Evolutionary conservation across 768 basidiomycete genomes (phyloP).

Genomic region (Suillus weaverae): DNA sequence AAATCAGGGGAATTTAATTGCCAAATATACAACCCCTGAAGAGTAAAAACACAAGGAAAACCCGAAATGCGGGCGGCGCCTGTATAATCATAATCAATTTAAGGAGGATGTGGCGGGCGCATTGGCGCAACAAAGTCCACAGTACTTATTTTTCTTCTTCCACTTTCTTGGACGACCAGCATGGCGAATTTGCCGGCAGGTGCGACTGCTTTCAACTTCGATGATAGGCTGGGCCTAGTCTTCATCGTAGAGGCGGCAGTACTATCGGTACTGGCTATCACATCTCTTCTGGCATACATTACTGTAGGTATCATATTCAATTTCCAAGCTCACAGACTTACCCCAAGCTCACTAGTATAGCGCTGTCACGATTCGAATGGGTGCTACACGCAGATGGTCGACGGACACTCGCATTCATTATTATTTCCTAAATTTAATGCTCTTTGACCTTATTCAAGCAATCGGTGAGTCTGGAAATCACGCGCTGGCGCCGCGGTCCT

Average conservation of each 20-base stretch:
- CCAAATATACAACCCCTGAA: not conserved
- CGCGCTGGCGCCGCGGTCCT: not conserved
- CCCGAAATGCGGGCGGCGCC: not conserved
- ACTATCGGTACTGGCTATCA: constrained; percentile 31
- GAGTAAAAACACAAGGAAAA: not conserved
- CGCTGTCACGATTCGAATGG: constrained; percentile 24
- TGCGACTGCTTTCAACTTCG: constrained; percentile 17
- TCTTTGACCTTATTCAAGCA: constrained; percentile 35
- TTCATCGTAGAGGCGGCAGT: constrained; percentile 32
- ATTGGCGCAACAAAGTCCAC: not conserved
- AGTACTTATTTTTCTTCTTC: not conserved
- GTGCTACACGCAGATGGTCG: constrained; percentile 29
- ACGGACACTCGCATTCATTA: constrained; percentile 34
- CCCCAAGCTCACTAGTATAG: constrained; percentile 23
- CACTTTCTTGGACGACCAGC: not conserved
- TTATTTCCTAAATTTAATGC: constrained; percentile 34
- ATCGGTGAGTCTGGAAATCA: constrained; percentile 24
- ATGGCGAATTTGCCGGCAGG: not conserved
- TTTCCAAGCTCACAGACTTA: no score
- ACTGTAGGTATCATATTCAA: constrained; percentile 16
- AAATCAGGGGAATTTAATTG: not conserved
- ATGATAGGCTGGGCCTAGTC: constrained; percentile 29
- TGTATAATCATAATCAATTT: not conserved
- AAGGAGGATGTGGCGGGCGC: no score
- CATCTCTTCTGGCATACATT: constrained; percentile 30